Conservation (phyloP, 345 rosid genomes). For the Gossypium sturtianum region DNA sequence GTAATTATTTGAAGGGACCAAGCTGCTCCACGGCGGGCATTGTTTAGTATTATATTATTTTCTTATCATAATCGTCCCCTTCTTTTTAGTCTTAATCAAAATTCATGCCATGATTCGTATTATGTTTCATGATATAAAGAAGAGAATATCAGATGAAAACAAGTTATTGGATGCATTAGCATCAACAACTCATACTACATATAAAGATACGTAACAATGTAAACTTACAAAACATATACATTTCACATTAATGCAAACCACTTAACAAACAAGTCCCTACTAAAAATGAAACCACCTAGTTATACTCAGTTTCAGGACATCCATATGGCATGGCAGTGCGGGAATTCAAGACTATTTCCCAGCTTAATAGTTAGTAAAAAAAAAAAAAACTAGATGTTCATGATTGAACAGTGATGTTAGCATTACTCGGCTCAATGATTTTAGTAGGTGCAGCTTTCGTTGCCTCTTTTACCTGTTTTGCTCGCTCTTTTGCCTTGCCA, state of each 20-base stretch:
- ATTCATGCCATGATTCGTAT: no score
- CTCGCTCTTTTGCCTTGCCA: constrained; percentile 36
- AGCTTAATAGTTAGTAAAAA: constrained; percentile 17
- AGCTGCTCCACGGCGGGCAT: no score
- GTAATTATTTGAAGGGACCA: no score
- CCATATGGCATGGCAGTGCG: constrained; percentile 4
- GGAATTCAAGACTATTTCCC: constrained; percentile 21
- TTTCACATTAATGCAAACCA: constrained; percentile 10
- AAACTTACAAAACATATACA: constrained; percentile 17
- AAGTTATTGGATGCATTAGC: no score
- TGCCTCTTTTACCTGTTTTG: constrained; percentile 33
- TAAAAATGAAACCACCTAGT: constrained; percentile 15
- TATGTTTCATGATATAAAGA: no score
- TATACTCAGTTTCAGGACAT: background rate
- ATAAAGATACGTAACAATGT: no score
- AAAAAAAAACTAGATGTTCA: constrained; percentile 26
- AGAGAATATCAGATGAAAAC: no score
- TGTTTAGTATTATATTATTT: no score
- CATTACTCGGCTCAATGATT: constrained; percentile 21
- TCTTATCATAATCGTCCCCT: no score
- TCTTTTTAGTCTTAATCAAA: no score
- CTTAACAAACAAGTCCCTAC: constrained; percentile 16
- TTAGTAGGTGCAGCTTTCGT: constrained; percentile 34
- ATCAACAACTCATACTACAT: no score
- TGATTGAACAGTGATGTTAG: constrained; percentile 33